Evolutionary conservation across 176 grass and related monocot species (phyloP).

Genomic region (Guadua angustifolia): DNA sequence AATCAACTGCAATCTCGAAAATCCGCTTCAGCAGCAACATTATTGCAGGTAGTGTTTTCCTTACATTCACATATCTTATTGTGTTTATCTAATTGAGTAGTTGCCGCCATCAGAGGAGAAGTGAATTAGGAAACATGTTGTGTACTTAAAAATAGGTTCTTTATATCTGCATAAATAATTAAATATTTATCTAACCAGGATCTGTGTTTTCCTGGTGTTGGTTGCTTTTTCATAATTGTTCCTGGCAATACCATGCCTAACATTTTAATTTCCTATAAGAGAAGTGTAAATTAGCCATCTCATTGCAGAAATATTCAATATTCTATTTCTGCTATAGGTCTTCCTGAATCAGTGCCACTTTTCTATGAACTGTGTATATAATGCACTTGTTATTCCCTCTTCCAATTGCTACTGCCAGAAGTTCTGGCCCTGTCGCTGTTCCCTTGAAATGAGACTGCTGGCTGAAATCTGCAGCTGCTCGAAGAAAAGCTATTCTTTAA

Average conservation of each 20-base stretch:
- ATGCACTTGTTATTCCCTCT: background rate
- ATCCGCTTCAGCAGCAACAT: slow-evolving; percentile 43
- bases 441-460: slow-evolving; percentile 15
- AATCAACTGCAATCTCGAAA: slow-evolving; percentile 54
- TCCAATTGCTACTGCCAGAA: slow-evolving; percentile 1
- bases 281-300: background rate
- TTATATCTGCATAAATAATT: background rate
- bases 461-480: slow-evolving; percentile 2
- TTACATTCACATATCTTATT: slow-evolving; percentile 34
- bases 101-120: background rate
- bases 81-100: slow-evolving; percentile 18
- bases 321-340: background rate
- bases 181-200: background rate
- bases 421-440: background rate
- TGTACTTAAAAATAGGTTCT: background rate
- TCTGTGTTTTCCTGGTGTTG: background rate
- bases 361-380: background rate
- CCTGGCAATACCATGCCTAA: background rate
- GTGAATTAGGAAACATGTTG: background rate
- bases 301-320: slow-evolving; percentile 2
- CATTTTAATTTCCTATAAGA: background rate
- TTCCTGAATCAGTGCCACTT: background rate
- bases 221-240: slow-evolving; percentile 11
- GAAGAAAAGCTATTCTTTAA: background rate
- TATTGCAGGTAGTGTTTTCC: slow-evolving; percentile 52